A percentile compares a stretch with the other conserved stretches of the same genome.
Evolutionary conservation across 2,329 filamentous ascomycete genomes (phyloP).

Genomic region (Fusarium pseudocircinatum): DNA sequence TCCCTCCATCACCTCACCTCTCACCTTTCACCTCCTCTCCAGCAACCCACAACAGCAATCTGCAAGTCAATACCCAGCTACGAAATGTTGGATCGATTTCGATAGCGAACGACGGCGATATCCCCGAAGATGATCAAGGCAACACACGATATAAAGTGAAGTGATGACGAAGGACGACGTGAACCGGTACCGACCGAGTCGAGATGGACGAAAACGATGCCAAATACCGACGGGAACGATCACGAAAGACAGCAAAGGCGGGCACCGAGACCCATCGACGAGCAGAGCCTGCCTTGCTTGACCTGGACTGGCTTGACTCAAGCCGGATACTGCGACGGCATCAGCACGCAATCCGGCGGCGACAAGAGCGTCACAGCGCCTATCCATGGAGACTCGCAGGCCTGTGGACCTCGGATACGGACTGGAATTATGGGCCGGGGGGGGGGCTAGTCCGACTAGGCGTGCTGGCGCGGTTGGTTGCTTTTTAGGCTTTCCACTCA

Average conservation of each 20-base stretch:
- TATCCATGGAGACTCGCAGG: constrained; percentile 29
- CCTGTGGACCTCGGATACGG: constrained; percentile 36
- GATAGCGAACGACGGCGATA: neutral
- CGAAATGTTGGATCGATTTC: neutral
- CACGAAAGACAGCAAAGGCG: constrained; percentile 29
- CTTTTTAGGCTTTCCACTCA: constrained; percentile 32
- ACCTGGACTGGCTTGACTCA: constrained; percentile 37
- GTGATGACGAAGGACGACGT: neutral
- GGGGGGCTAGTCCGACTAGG: constrained; percentile 20
- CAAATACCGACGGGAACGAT: constrained; percentile 26
- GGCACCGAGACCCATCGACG: constrained; percentile 29
- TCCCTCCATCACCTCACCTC: constrained; percentile 28
- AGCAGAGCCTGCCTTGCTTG: constrained; percentile 33
- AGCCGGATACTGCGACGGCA: constrained; percentile 29
- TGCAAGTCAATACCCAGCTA: constrained; percentile 14
- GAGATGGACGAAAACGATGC: constrained; percentile 34
- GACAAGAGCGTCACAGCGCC: constrained; percentile 40
- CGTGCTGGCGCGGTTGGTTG: constrained; percentile 40
- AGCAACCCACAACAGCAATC: constrained; percentile 34
- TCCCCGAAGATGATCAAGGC: neutral
- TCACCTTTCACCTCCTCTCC: constrained; percentile 28
- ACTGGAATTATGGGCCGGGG: constrained; percentile 42
- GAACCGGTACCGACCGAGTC: constrained; percentile 22
- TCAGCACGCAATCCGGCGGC: constrained; percentile 41
- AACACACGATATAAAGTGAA: neutral